Evolutionary conservation across 371 early-diverging fungal species (phyloP), one percentile per base, ranked within the genome.

Genomic region (Apophysomyces variabilis): DNA sequence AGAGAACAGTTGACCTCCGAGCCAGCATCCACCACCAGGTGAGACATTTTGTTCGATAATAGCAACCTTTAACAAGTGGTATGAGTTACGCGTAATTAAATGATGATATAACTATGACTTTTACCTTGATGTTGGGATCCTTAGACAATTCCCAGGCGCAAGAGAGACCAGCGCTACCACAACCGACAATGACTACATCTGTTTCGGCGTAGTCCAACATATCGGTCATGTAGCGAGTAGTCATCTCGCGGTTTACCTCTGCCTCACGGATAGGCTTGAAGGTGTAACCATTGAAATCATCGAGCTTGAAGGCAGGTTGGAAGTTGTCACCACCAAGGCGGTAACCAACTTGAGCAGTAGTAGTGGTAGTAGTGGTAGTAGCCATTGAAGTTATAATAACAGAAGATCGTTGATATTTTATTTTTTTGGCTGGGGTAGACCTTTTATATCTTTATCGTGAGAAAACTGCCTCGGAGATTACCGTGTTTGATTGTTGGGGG

Each of bases 151-250:
- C 87, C 80, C 84, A 91, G 32, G 92, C 92, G 65, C 88, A 88
- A 67, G 83, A 84, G 60, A 87, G 72, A 43, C 85, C 85, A 63
- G 76, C 77, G 26, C 70, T 86, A 32, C 92, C 92, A 67, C 87
- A 88, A 69, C 92, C 92, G 37, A 91, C 87, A 61, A 91, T 86
- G 39, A 91, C 86, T n/a, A 91, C 89, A 58, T 91, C 92, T 11
- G 87, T 84, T 65, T 87, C 88, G 66, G 89, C 87, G 44, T 78
- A 83, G 59, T 89, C 83, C 50, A 86, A 61, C 84, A 89, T 79
- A 65, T 87, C 86, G 58, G 84, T 79, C 79, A 88, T 83, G 81
- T 89, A 91, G 69, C 92, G 84, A 38, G 77, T 76, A 50, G 85
- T 85, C 92, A 91, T 91, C 65, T 86, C 92, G 57, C 89, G 86